These are phyloP conservation scores for Acer yangbiense DNA, from an alignment of 345 rosid species.

Conservation along the genomic window DNA sequence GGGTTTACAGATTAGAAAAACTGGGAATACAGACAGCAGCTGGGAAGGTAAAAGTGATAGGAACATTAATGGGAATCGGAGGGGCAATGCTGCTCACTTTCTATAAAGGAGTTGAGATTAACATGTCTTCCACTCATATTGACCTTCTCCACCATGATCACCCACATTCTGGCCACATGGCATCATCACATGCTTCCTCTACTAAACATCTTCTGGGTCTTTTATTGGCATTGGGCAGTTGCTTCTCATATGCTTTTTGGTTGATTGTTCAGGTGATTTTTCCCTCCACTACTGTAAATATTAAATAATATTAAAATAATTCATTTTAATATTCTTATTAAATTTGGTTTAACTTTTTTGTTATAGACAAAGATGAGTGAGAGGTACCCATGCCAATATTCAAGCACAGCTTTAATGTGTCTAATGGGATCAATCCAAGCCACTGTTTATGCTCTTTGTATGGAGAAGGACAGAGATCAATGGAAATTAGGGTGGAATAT, in stretches of 20 bases:
- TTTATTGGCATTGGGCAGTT: slow-evolving; percentile 25
- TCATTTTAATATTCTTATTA: not conserved
- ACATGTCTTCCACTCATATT: slow-evolving; percentile 35
- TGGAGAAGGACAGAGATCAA: slow-evolving; percentile 45
- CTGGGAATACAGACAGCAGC: slow-evolving; percentile 27
- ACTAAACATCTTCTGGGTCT: slow-evolving; percentile 29
- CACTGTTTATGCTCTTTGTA: slow-evolving; percentile 34
- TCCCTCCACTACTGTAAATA: not conserved
- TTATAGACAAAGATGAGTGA: slow-evolving; percentile 46
- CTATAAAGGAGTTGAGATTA: slow-evolving; percentile 45
- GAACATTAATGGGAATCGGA: slow-evolving; percentile 51
- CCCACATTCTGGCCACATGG: not conserved
- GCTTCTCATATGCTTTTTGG: slow-evolving; percentile 40
- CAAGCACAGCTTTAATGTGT: slow-evolving; percentile 50
- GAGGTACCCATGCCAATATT: slow-evolving; percentile 46
- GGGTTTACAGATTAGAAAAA: slow-evolving; percentile 47
- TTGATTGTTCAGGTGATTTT: slow-evolving; percentile 47
- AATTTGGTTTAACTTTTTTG: not conserved
- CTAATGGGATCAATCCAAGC: slow-evolving; percentile 50
- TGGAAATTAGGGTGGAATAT: slow-evolving; percentile 68
- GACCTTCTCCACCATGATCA: slow-evolving; percentile 34
- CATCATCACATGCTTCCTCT: slow-evolving; percentile 10
- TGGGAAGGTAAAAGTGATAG: slow-evolving; percentile 54
- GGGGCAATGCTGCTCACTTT: slow-evolving; percentile 66
- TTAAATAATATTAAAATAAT: not conserved